Base-by-base conservation (phyloP, 306 rosid species). In the Lagenaria siceraria region DNA sequence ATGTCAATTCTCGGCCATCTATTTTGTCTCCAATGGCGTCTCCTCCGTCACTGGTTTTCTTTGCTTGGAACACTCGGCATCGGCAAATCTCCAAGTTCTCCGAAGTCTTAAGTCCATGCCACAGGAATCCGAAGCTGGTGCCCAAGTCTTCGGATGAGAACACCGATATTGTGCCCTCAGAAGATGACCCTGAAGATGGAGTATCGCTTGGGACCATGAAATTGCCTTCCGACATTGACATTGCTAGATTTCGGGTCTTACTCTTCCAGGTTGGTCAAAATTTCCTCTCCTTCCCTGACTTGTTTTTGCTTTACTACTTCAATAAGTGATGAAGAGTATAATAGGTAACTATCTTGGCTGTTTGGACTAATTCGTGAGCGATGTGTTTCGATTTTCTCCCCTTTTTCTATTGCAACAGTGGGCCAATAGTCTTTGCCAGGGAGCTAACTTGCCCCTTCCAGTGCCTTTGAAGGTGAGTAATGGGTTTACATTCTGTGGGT, bases 391-490 rank as follows among this genome's bases (percentile, higher is more conserved):
- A 29, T 29, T 29, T 29, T 29, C 33, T 29, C 33, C 33, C 33
- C 33, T 29, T 29, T 29, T 29, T 29, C 33, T 49, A 36, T 66
- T 82, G 29, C 83, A 71, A 85, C 88, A 95, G 97, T 92, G 97
- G 97, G 98, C 93, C 27, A 92, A 92, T 70, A 89, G 98, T 80
- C 97, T 95, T 61, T 85, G 86, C 86, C 98, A 95, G 80, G 98
- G 98, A 82, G 97, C 98, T 22, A 92, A 78, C 84, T 80, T 92
- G 43, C 98, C 98, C 33, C 97, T 95, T 78, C 90, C 94, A 3
- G 73, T 81, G 79, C 98, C 98, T 78, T 83, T 95, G 78, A 95
- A 85, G 98, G 98, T 90, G 63, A 69, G 33, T n/a, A 69, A 69
- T 43, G 33, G 33, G 55, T 24, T 69, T 69, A 7, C 35, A 43